Evolutionary conservation across 1,139 yeast species (phyloP), one percentile per base, ranked within the genome.

Genomic region (Pichia cactophila): DNA sequence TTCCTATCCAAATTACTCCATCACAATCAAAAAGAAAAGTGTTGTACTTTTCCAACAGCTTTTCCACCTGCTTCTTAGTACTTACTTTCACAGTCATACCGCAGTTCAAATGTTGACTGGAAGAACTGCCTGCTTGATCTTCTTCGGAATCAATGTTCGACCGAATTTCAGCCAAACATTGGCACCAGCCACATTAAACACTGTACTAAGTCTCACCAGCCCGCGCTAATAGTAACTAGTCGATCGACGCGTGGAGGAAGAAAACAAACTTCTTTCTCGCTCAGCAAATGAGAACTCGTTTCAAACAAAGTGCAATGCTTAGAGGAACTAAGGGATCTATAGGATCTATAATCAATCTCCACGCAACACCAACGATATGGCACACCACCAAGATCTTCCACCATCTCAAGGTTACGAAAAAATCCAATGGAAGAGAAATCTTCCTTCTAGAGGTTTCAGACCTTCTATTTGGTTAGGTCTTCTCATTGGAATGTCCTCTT

Each of bases 21-120:
- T 90, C 97, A 67, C 97, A 90, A 62, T 90, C 97, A 63, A 90
- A 90, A 52, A 90, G 70, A 60, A 89, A 89, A 52, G 86, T 85
- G 62, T 88, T 96, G 64, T 82, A 85, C 44, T 73, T 66, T 53
- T 73, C 75, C 14, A 90, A 66, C 46, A 90, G 69, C n/a, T 67
- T 61, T 44, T 73, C 71, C 4, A 80, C 84, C 36, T 73, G 74
- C 42, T 70, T 72, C 52, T 70, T 71, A 16, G 69, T 63, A 16
- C 71, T 67, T 36, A 86, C 64, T 56, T 80, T 77, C 1, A 47
- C 42, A 9, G 65, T 55, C 35, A 31, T 31, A 31, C 36, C n/a
- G 36, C 36, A n/a, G 5, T 23, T 23, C 23, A 23, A 23, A 23
- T 23, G 23, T 5, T 5, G 5, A 23, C 23, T 23, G 23, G 23